Conservation (phyloP, 164 flowering plant species). For the Nymphaea thermarum region DNA sequence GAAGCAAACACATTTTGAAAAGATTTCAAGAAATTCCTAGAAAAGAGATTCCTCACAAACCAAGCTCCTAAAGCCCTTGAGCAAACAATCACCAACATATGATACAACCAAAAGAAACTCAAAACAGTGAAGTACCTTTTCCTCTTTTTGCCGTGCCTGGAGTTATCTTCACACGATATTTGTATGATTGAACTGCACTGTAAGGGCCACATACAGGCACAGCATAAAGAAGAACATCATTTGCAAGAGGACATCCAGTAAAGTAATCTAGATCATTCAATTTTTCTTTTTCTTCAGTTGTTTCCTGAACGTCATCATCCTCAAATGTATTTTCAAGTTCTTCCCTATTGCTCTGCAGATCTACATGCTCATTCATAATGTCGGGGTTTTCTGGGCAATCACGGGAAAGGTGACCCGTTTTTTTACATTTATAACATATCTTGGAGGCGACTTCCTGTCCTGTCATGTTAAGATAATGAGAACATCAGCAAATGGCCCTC, state of each 20-base stretch:
- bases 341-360: background rate
- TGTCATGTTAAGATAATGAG: conserved; percentile 5
- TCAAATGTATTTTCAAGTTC: conserved; percentile 55
- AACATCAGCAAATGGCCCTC: no score
- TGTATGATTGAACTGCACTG: conserved; percentile 70
- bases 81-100: no score
- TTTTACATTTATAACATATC: conserved; percentile 88
- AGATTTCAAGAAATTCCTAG: no score
- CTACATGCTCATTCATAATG: conserved; percentile 10
- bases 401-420: conserved; percentile 69
- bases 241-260: conserved; percentile 81
- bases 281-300: conserved; percentile 79
- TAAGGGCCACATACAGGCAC: conserved; percentile 98
- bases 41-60: no score
- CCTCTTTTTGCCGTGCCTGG: conserved; percentile 92
- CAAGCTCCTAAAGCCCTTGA: no score
- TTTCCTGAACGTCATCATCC: conserved; percentile 92
- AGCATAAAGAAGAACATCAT: conserved; percentile 79
- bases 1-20: no score
- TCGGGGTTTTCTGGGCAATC: conserved; percentile 68
- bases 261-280: conserved; percentile 79
- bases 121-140: conserved; percentile 41
- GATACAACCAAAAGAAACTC: no score
- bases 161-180: conserved; percentile 77
- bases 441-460: conserved; percentile 51